Evolutionary conservation across 1,139 yeast genomes (phyloP), one percentile per base, ranked within the genome.

Genomic region (Kodamaea arcana): DNA sequence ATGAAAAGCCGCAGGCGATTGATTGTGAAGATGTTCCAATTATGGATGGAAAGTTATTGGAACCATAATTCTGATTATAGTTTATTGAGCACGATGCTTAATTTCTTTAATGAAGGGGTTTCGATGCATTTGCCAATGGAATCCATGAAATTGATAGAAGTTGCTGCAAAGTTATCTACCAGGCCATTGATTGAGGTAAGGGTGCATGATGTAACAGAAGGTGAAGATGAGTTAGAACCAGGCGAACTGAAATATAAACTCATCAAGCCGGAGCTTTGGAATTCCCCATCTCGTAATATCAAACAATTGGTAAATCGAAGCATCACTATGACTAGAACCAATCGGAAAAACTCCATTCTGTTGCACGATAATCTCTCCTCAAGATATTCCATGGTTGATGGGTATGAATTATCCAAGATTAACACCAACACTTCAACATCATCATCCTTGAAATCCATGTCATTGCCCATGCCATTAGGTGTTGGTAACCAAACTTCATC

Each of bases 31-130:
- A 67, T 83, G 57, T 78, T 87, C 49, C 83, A 78, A 50, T 64
- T 79, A 33, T 90, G 97, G 97, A 61, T 88, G 58, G 94, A 86
- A 56, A 81, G 92, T 35, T 87, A 83, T 53, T 90, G 96, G 96
- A 75, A 78, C 46, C 75, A 70, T 36, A 69, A 73, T 23, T 49
- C 63, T 11, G 96, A 87, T 52, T 75, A 72, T 42, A 63, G 60
- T 16, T 65, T 80, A 23, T 58, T 88, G 31, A 78, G 92, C 9
- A 80, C 87, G 0, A 61, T 87, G 50, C 69, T 84, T 27, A 83
- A 83, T 51, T 83, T 87, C 50, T 81, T 85, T 52, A 84, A 84
- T 55, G 92, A 83, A 56, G 86, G 82, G 13, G 68, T 80, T 16
- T 66, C 77, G 12, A 50, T 54, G 10, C 65, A 58, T 38, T 62